Percentiles rank a stretch among this genome's conserved stretches.
Conservation (phyloP, 768 basidiomycete genomes). For the Chalciporus piperatus region DNA sequence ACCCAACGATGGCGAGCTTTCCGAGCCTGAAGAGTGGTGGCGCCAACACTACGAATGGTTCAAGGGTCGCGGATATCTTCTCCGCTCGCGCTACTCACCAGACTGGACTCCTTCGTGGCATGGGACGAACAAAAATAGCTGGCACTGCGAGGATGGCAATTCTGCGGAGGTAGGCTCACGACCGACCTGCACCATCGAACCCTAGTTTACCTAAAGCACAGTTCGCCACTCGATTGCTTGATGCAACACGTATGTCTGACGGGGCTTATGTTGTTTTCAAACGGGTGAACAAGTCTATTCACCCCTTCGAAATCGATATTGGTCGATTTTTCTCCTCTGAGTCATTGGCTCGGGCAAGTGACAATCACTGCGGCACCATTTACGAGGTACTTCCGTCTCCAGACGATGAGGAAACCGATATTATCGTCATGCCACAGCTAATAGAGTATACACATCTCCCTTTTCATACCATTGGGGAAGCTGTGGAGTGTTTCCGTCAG, state of each 20-base stretch:
- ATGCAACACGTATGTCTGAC: constrained; percentile 29
- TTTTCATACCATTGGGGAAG: constrained; percentile 22
- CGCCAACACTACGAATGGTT: not conserved
- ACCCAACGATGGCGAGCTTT: not conserved
- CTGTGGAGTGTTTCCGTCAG: constrained; percentile 27
- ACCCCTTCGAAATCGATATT: constrained; percentile 29
- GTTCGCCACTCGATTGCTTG: constrained; percentile 11
- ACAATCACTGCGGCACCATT: constrained; percentile 33
- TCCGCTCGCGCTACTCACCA: constrained; percentile 4
- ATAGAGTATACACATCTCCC: constrained; percentile 21
- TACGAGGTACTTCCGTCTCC: constrained; percentile 17
- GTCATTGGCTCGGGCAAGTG: not conserved
- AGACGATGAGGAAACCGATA: not conserved
- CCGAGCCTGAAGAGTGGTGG: not conserved
- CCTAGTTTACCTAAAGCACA: constrained; percentile 20
- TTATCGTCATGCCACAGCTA: constrained; percentile 36
- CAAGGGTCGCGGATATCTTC: not conserved
- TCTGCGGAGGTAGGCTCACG: no score
- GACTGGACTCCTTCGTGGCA: constrained; percentile 7
- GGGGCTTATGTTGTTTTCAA: constrained; percentile 31
- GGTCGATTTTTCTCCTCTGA: constrained; percentile 10
- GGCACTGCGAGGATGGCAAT: not conserved
- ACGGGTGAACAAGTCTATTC: constrained; percentile 1
- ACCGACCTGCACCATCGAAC: no score
- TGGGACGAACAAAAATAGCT: not conserved